phyloP scores from a whole-genome alignment of 768 basidiomycete genomes.

The Calocybe indica region DNA sequence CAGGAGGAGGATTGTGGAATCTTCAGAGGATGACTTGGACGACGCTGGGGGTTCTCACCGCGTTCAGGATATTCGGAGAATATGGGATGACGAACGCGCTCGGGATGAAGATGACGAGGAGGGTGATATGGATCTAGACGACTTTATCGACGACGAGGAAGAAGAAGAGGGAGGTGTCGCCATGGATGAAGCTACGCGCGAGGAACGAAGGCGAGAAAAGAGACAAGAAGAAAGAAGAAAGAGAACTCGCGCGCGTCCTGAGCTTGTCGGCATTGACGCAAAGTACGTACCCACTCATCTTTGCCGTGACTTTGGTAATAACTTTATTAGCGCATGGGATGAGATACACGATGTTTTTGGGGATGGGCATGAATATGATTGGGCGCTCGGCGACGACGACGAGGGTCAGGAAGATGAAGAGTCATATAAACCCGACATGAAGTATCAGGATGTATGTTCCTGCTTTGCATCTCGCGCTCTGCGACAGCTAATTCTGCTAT shows the following conservation, averaged over 20 bases:
- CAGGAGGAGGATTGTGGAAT: constrained; percentile 58
- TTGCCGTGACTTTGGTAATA: constrained; percentile 7
- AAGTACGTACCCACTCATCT: constrained; percentile 45
- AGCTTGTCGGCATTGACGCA: constrained; percentile 75
- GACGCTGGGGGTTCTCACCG: constrained; percentile 45
- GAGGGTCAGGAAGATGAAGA: constrained; percentile 43
- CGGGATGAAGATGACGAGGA: constrained; percentile 71
- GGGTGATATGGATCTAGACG: constrained; percentile 67
- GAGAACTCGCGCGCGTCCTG: constrained; percentile 57
- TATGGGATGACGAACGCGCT: constrained; percentile 79
- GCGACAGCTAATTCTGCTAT: constrained; percentile 6
- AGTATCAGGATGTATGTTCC: constrained; percentile 69
- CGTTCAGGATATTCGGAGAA: constrained; percentile 59
- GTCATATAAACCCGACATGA: constrained; percentile 63
- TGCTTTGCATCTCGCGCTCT: constrained; percentile 6
- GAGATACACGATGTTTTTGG: constrained; percentile 97
- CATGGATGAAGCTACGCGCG: constrained; percentile 72
- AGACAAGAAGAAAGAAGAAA: constrained; percentile 62
- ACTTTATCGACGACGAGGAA: constrained; percentile 79
- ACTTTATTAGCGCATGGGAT: constrained; percentile 71
- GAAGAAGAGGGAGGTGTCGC: constrained; percentile 67
- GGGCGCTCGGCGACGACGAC: constrained; percentile 85
- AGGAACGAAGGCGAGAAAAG: constrained; percentile 66
- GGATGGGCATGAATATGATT: constrained; percentile 93
- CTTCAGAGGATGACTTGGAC: constrained; percentile 75